phyloP scores from a whole-genome alignment of 331 rosid genomes.

The Quercus lobata region DNA sequence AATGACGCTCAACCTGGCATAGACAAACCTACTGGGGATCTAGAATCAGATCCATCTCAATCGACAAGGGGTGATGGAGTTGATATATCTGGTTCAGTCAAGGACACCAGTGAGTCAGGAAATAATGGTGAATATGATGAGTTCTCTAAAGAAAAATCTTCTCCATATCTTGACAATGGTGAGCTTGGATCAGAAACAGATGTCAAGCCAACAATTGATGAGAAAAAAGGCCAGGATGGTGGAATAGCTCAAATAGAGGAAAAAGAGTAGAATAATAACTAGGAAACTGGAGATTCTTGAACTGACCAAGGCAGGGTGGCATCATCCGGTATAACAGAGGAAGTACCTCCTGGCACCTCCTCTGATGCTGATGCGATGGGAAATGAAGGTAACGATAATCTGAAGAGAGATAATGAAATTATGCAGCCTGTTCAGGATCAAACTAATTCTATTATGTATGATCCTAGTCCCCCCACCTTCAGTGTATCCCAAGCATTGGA shows the following conservation, averaged over 20 bases:
- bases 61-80: constrained; percentile 31
- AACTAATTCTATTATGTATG: constrained; percentile 34
- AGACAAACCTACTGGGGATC: constrained; percentile 37
- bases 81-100: constrained; percentile 37
- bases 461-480: constrained; percentile 34
- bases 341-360: constrained; percentile 6
- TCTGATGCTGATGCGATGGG: constrained; percentile 42
- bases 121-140: constrained; percentile 26
- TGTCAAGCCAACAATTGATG: constrained; percentile 25
- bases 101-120: constrained; percentile 36
- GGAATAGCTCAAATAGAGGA: constrained; percentile 33
- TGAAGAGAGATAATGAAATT: constrained; percentile 43
- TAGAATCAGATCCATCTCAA: constrained; percentile 44
- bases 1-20: constrained; percentile 29
- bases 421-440: constrained; percentile 37
- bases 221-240: constrained; percentile 34
- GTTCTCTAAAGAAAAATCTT: constrained; percentile 33
- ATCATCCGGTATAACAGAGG: too few species aligned
- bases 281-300: constrained; percentile 42
- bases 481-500: constrained; percentile 80
- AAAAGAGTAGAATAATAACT: constrained; percentile 39
- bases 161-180: constrained; percentile 27
- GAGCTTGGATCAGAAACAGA: constrained; percentile 47
- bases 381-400: constrained; percentile 38
- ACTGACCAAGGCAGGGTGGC: constrained; percentile 22